These are phyloP conservation scores for Luvunga scandens DNA, from an alignment of 345 rosid genomes.

Conservation along the genomic window DNA sequence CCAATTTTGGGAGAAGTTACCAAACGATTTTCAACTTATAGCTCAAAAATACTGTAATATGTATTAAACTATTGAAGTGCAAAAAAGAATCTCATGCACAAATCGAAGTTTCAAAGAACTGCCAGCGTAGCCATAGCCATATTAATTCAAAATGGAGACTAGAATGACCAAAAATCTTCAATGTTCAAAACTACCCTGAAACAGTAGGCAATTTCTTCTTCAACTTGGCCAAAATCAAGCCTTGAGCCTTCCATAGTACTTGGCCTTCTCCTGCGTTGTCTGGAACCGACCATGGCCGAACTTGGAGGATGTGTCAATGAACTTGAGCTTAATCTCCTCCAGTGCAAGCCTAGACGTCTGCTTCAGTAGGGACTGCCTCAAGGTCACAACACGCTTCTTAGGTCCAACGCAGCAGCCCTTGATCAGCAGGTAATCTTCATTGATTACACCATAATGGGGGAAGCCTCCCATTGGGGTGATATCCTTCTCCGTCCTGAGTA, in stretches of 20 bases:
- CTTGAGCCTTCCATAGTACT: slow-evolving; percentile 60
- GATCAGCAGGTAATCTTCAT: slow-evolving; percentile 77
- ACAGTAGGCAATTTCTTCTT: no score
- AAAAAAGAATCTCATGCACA: no score
- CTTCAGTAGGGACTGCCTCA: slow-evolving; percentile 66
- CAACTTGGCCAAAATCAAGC: slow-evolving; percentile 30
- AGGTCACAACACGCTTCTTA: slow-evolving; percentile 86
- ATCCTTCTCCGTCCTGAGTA: slow-evolving; percentile 65
- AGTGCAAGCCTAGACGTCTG: slow-evolving; percentile 75
- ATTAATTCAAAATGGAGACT: no score
- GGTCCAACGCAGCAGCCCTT: slow-evolving; percentile 90
- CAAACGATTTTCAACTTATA: no score
- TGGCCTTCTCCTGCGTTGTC: slow-evolving; percentile 74
- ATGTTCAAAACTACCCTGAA: no score
- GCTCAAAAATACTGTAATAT: no score
- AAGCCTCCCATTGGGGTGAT: slow-evolving; percentile 95
- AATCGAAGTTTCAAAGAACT: no score
- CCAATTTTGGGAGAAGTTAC: no score
- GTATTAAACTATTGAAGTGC: no score
- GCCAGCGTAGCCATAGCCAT: no score
- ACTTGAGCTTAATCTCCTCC: slow-evolving; percentile 78
- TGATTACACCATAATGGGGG: slow-evolving; percentile 85
- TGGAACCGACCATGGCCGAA: slow-evolving; percentile 81
- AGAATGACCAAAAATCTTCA: no score
- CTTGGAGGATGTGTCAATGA: slow-evolving; percentile 69